phyloP scores from a whole-genome alignment of 176 grass and related monocot genomes.

The Phyllostachys edulis region DNA sequence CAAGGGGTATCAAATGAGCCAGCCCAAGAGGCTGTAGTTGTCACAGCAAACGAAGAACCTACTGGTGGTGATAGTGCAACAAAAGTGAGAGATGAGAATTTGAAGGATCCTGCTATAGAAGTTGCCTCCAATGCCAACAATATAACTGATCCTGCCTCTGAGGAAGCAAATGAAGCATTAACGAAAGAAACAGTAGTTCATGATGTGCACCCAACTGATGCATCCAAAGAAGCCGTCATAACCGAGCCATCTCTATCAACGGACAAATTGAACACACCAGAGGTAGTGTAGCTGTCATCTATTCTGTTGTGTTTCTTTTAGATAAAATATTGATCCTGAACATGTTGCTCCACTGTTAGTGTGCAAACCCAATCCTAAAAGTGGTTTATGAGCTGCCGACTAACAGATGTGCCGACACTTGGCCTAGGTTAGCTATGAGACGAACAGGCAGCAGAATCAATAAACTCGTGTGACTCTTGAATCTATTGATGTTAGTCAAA shows the following conservation, averaged over 20 bases:
- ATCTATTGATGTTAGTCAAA: background rate
- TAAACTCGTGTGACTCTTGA: background rate
- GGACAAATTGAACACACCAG: conserved; percentile 17
- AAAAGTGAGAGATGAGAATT: conserved; percentile 30
- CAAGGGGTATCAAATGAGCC: conserved; percentile 59
- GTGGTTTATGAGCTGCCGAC: conserved; percentile 13
- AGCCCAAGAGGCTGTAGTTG: conserved; percentile 35
- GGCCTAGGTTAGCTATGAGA: conserved; percentile 3
- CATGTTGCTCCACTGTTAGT: conserved; percentile 14
- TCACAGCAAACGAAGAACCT: conserved; percentile 38
- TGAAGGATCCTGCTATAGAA: conserved; percentile 47
- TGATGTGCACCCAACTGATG: conserved; percentile 27
- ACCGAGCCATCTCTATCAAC: background rate
- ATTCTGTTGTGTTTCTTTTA: background rate
- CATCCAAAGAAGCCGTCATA: conserved; percentile 13
- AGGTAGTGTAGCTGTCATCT: conserved; percentile 32
- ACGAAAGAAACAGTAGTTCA: conserved; percentile 5
- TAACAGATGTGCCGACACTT: background rate
- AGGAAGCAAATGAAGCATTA: conserved; percentile 39
- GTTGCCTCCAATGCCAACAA: background rate
- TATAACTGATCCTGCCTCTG: conserved; percentile 25
- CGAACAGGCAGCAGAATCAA: background rate
- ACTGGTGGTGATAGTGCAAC: conserved; percentile 15
- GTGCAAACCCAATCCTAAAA: conserved; percentile 2
- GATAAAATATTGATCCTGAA: conserved; percentile 19